A percentile compares a stretch with the other conserved stretches of the same genome.
These are phyloP conservation scores for Phlebiopsis flavidoalba DNA, from an alignment of 768 basidiomycete species.

Conservation along the genomic window DNA sequence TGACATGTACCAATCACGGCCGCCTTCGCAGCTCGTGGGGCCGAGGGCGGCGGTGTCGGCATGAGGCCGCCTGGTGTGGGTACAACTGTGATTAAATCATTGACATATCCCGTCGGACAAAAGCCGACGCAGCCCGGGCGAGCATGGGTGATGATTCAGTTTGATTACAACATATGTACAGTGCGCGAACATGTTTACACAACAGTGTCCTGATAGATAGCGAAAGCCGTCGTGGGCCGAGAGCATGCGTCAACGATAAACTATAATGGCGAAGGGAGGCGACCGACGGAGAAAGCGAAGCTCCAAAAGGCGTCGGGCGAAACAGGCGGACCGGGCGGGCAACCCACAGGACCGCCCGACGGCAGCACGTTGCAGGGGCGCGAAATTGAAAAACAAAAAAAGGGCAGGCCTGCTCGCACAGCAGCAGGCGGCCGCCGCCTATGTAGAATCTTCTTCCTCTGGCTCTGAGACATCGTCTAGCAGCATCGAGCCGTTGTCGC, in stretches of 20 bases:
- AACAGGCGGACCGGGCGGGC: not conserved
- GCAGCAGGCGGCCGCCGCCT: not conserved
- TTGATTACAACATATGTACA: not conserved
- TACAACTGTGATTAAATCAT: not conserved
- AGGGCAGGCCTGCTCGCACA: not conserved
- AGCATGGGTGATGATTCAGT: not conserved
- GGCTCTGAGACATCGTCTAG: constrained; percentile 18
- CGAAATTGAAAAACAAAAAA: not conserved
- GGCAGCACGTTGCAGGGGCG: not conserved
- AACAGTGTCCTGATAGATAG: not conserved
- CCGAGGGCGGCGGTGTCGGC: too few species aligned
- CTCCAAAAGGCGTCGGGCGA: not conserved
- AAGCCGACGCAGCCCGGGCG: not conserved
- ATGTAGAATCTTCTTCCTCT: constrained; percentile 16
- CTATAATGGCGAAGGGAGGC: not conserved
- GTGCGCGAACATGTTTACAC: not conserved
- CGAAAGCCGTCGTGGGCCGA: not conserved
- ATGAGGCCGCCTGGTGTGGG: not conserved
- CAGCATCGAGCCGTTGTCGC: constrained; percentile 24
- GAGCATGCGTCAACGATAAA: not conserved
- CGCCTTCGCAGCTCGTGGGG: not conserved
- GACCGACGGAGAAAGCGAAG: not conserved
- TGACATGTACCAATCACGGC: not conserved
- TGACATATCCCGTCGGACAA: not conserved
- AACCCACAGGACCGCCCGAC: not conserved